Evolutionary conservation across 2,329 filamentous ascomycete species (phyloP).

Genomic region (Pseudonectria foliicola): DNA sequence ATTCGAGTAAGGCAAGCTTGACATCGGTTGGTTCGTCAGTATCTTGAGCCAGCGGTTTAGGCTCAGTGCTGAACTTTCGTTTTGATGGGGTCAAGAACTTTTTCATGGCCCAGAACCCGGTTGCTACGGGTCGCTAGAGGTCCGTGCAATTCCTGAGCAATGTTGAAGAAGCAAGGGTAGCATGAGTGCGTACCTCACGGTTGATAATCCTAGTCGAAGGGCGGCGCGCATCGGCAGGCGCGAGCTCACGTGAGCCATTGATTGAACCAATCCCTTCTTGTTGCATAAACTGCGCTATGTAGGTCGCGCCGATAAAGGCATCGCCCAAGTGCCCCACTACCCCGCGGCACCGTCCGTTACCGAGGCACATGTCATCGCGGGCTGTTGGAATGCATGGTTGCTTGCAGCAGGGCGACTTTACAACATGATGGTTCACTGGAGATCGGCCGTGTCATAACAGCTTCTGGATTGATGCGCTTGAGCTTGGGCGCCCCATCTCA

Average conservation of each 20-base stretch:
- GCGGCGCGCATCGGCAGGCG: no score
- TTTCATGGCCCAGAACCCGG: conserved; percentile 40
- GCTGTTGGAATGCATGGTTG: not conserved
- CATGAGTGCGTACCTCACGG: no score
- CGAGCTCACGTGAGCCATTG: no score
- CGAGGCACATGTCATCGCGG: conserved; percentile 29
- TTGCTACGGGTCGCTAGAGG: no score
- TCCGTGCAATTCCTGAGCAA: no score
- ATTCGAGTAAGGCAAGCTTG: conserved; percentile 78
- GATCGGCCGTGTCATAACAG: conserved; percentile 8
- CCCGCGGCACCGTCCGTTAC: conserved; percentile 20
- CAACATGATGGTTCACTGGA: conserved; percentile 8
- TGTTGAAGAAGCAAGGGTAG: no score
- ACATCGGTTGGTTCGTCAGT: conserved; percentile 79
- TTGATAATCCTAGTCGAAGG: no score
- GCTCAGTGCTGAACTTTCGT: conserved; percentile 34
- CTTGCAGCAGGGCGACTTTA: not conserved
- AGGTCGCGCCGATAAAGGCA: no score
- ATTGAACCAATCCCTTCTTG: no score
- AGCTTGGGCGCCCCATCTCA: conserved; percentile 3
- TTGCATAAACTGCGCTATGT: no score
- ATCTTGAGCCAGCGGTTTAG: conserved; percentile 19
- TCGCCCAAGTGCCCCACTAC: conserved; percentile 1
- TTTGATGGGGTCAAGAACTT: conserved; percentile 49
- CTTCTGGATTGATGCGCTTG: conserved; percentile 13